Conservation (phyloP, 2,329 filamentous ascomycete genomes). For the Fonsecaea erecta region DNA sequence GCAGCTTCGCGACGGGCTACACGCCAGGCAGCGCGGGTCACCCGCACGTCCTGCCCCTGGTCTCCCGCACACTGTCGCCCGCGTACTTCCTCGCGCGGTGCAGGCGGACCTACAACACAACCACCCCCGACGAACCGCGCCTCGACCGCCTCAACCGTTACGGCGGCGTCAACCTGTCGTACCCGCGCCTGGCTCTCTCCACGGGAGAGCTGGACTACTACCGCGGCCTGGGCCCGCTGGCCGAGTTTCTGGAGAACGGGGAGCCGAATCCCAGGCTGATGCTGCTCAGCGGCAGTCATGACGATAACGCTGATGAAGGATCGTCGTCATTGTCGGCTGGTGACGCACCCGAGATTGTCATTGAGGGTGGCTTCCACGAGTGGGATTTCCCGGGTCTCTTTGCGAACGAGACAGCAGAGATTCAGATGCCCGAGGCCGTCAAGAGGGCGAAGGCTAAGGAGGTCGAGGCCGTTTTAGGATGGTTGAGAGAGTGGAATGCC, state of each 20-base stretch:
- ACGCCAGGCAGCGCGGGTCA: constrained; percentile 10
- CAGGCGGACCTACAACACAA: constrained; percentile 69
- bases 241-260: constrained; percentile 38
- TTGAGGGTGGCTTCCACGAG: constrained; percentile 74
- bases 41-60: constrained; percentile 58
- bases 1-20: constrained; percentile 15
- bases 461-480: constrained; percentile 16
- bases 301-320: not conserved
- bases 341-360: constrained; percentile 70
- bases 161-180: constrained; percentile 72
- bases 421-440: constrained; percentile 7
- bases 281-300: not conserved
- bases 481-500: constrained; percentile 21
- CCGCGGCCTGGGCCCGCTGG: constrained; percentile 73
- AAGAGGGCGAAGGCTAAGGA: constrained; percentile 16
- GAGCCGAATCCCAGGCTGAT: constrained; percentile 4
- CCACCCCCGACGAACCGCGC: constrained; percentile 65
- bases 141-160: constrained; percentile 73
- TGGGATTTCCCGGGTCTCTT: constrained; percentile 59
- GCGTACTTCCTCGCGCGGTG: constrained; percentile 67
- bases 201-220: constrained; percentile 81
- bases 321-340: not conserved
- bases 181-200: constrained; percentile 74
- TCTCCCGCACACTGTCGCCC: constrained; percentile 71
- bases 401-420: constrained; percentile 7